phyloP scores from a whole-genome alignment of 2,329 filamentous ascomycete species.

The Pseudocercospora eumusae region DNA sequence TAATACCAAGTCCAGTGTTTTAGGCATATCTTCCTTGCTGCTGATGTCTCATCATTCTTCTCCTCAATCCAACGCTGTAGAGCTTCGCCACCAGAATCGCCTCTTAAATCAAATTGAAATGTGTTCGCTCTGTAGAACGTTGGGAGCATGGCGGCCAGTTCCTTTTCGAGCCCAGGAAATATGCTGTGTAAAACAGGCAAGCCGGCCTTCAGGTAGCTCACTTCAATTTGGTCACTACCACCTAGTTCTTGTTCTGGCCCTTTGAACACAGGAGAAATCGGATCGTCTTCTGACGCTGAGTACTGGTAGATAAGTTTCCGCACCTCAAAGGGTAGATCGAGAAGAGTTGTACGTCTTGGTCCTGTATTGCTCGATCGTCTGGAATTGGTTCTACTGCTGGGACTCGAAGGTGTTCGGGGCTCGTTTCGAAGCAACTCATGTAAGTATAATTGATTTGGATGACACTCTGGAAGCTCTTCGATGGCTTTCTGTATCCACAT shows the following conservation, averaged over 20 bases:
- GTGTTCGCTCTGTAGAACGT: slow-evolving; percentile 21
- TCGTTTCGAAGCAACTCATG: slow-evolving; percentile 18
- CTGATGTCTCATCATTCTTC: slow-evolving; percentile 13
- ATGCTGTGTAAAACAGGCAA: slow-evolving; percentile 15
- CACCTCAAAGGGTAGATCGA: slow-evolving; percentile 18
- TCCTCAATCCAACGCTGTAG: slow-evolving; percentile 22
- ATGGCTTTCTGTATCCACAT: slow-evolving; percentile 25
- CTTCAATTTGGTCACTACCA: neutral
- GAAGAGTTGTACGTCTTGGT: slow-evolving; percentile 6
- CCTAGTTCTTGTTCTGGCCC: neutral
- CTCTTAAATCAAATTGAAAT: slow-evolving; percentile 26
- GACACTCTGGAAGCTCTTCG: slow-evolving; percentile 17
- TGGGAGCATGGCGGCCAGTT: slow-evolving; percentile 10
- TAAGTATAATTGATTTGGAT: slow-evolving; percentile 14
- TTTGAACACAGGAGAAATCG: slow-evolving; percentile 13
- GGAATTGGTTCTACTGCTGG: slow-evolving; percentile 7
- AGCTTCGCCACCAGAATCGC: slow-evolving; percentile 2
- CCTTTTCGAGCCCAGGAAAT: slow-evolving; percentile 10
- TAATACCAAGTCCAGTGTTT: slow-evolving; percentile 26
- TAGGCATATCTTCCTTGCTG: slow-evolving; percentile 21
- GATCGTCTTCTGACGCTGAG: slow-evolving; percentile 9
- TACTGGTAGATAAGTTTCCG: slow-evolving; percentile 23
- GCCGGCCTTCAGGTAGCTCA: slow-evolving; percentile 10
- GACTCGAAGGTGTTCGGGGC: slow-evolving; percentile 6
- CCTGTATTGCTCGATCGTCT: neutral